Conservation (phyloP, 192 early-diverging fungal genomes). For the Podila horticola region DNA sequence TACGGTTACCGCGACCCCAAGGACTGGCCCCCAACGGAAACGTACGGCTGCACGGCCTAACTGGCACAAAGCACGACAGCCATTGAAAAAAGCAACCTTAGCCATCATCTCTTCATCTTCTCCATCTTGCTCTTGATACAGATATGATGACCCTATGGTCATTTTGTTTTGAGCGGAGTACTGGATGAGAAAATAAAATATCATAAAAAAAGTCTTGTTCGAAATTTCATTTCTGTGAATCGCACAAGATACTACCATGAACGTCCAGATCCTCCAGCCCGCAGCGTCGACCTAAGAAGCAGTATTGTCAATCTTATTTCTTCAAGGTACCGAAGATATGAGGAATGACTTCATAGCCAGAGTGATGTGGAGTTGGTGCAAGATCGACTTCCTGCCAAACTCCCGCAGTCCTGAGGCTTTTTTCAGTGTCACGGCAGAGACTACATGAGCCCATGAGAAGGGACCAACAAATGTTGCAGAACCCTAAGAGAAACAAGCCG, state of each 20-base stretch:
- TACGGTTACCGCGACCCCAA: slow-evolving; percentile 19
- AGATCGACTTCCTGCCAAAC: slow-evolving; percentile 16
- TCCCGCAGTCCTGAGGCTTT: slow-evolving; percentile 6
- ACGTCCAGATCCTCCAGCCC: too few species aligned
- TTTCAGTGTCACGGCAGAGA: slow-evolving; percentile 6
- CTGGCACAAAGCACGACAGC: not conserved
- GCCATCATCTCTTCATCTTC: not conserved
- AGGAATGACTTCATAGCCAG: slow-evolving; percentile 4
- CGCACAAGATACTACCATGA: too few species aligned
- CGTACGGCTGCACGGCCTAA: slow-evolving; percentile 21
- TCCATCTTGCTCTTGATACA: not conserved
- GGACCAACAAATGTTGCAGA: slow-evolving; percentile 3
- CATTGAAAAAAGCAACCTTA: not conserved
- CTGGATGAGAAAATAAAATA: not conserved
- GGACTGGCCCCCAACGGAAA: slow-evolving; percentile 12
- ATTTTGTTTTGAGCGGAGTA: not conserved
- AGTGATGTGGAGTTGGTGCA: not conserved
- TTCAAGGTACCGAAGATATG: slow-evolving; percentile 6
- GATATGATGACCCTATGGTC: not conserved
- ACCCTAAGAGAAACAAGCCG: not conserved
- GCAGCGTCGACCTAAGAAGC: too few species aligned
- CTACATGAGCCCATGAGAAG: slow-evolving; percentile 4
- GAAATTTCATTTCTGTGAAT: too few species aligned
- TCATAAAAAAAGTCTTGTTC: not conserved
- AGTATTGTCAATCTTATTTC: not conserved